Evolutionary conservation across 2,329 filamentous ascomycete species (phyloP).

Genomic region (Periconia sp.): DNA sequence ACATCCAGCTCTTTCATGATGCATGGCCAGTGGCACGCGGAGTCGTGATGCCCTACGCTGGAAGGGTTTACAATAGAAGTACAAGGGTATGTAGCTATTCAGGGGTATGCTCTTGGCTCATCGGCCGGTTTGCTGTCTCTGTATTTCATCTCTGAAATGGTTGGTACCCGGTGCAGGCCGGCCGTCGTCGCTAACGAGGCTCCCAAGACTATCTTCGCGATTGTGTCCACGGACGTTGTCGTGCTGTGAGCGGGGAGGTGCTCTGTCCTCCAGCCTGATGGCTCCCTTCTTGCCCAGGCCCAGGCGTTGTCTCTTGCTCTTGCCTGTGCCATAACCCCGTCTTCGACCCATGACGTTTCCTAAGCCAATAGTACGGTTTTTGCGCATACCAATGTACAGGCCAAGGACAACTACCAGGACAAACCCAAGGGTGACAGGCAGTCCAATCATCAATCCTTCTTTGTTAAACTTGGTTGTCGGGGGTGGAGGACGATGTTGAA

Average conservation of each 20-base stretch:
- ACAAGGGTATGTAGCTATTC: neutral
- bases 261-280: conserved; percentile 33
- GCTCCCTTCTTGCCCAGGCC: conserved; percentile 30
- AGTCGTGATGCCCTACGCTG: no score
- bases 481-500: conserved; percentile 38
- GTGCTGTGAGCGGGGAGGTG: conserved; percentile 14
- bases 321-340: conserved; percentile 41
- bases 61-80: neutral
- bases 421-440: conserved; percentile 44
- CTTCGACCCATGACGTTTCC: conserved; percentile 40
- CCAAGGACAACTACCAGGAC: conserved; percentile 41
- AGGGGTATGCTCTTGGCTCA: neutral
- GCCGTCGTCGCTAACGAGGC: conserved; percentile 32
- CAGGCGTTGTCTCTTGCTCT: conserved; percentile 40
- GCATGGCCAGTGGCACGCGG: no score
- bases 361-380: conserved; percentile 41
- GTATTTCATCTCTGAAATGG: conserved; percentile 42
- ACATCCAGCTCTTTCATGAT: no score
- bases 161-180: conserved; percentile 23
- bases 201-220: conserved; percentile 28
- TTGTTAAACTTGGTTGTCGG: conserved; percentile 22
- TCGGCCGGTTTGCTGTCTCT: conserved; percentile 41
- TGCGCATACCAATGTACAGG: conserved; percentile 46
- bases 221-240: conserved; percentile 12
- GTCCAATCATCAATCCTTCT: conserved; percentile 43